Percentiles rank a stretch among this genome's conserved stretches.
These are phyloP conservation scores for Picochlorum sp. DNA, from an alignment of 139 green algal species.

Conservation along the genomic window DNA sequence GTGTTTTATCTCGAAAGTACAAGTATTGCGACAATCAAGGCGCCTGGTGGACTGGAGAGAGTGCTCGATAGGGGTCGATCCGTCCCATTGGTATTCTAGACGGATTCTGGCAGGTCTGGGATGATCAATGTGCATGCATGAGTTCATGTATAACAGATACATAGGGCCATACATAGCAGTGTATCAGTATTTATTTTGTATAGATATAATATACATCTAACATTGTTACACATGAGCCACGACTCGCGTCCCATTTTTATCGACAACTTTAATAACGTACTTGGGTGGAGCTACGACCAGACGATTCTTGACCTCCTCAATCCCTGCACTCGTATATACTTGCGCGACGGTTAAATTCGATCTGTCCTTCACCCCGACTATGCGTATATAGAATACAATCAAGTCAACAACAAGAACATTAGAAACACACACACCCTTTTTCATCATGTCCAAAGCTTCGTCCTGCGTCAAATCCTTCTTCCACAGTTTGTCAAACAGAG, in stretches of 20 bases:
- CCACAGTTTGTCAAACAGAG: constrained; percentile 94
- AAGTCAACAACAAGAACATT: background rate
- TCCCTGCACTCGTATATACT: constrained; percentile 7
- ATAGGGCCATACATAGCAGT: too few relatives aligned
- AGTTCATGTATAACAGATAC: too few relatives aligned
- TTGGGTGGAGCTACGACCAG: constrained; percentile 79
- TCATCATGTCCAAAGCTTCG: constrained; percentile 85
- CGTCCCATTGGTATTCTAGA: too few relatives aligned
- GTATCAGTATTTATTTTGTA: too few relatives aligned
- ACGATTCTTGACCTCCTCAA: constrained; percentile 72
- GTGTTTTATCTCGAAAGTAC: too few relatives aligned
- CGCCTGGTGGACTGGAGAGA: too few relatives aligned
- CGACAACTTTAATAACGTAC: constrained; percentile 92
- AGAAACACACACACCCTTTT: constrained; percentile 32
- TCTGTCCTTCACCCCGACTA: background rate
- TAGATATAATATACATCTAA: background rate
- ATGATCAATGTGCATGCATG: too few relatives aligned
- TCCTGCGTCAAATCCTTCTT: constrained; percentile 70
- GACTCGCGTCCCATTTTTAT: constrained; percentile 68
- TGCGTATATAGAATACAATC: background rate
- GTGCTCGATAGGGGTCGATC: too few relatives aligned
- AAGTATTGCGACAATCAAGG: too few relatives aligned
- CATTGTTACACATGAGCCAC: constrained; percentile 21
- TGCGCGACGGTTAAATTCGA: background rate
- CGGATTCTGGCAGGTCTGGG: too few relatives aligned